Conservation (phyloP, 2,329 filamentous ascomycete species). For the Botrytis elliptica region DNA sequence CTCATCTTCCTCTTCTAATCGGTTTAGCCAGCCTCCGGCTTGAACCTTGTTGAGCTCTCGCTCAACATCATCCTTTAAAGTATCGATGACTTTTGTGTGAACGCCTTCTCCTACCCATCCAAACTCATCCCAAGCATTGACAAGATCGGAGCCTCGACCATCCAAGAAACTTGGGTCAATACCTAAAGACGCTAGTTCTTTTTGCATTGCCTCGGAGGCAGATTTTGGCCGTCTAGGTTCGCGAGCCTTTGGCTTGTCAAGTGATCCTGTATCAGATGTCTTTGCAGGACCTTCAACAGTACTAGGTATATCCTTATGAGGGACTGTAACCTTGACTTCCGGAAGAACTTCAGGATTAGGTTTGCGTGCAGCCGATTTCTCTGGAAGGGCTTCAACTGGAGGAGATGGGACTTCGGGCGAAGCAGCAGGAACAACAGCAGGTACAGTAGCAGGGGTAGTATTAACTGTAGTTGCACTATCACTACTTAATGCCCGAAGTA, state of each 20-base stretch:
- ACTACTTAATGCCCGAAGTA: constrained; percentile 43
- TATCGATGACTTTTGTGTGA: constrained; percentile 72
- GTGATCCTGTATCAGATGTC: constrained; percentile 38
- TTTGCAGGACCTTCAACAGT: constrained; percentile 45
- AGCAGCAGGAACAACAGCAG: constrained; percentile 36
- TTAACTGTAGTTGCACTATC: constrained; percentile 40
- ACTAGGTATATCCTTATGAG: constrained; percentile 44
- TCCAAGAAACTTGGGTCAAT: constrained; percentile 76
- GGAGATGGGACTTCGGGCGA: not conserved
- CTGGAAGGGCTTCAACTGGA: constrained; percentile 12
- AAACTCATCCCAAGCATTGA: constrained; percentile 79
- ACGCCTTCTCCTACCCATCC: constrained; percentile 82
- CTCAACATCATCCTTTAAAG: constrained; percentile 78
- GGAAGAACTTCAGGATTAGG: constrained; percentile 45
- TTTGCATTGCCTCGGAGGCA: constrained; percentile 38
- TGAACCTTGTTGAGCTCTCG: constrained; percentile 87
- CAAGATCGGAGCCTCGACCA: constrained; percentile 74
- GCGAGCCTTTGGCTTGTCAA: constrained; percentile 35
- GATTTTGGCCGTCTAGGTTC: constrained; percentile 37
- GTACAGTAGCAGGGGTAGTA: constrained; percentile 26
- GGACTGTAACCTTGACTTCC: constrained; percentile 58
- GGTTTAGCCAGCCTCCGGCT: constrained; percentile 86
- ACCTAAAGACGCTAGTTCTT: constrained; percentile 53
- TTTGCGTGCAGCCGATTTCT: constrained; percentile 32
- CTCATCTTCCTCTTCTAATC: constrained; percentile 83